Evolutionary conservation across 129 eudicot genomes (phyloP).

Genomic region (Escallonia rubra): DNA sequence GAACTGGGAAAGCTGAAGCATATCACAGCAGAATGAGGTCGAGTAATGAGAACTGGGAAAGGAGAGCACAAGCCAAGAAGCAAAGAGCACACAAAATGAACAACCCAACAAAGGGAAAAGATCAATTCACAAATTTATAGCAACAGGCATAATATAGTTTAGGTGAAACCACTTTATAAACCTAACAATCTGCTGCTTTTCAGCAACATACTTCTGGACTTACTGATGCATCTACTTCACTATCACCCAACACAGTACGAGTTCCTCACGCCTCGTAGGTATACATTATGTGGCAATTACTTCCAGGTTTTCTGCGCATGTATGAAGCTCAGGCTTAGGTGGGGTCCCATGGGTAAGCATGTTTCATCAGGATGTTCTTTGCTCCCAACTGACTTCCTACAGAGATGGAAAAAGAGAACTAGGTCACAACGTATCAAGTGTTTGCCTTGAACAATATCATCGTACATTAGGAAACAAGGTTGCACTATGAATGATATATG

Average conservation of each 20-base stretch:
- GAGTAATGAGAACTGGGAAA: too few species aligned
- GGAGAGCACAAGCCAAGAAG: too few species aligned
- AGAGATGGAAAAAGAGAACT: not conserved
- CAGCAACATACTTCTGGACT: not conserved
- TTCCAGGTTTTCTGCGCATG: constrained; percentile 14
- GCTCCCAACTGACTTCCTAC: not conserved
- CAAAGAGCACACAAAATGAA: too few species aligned
- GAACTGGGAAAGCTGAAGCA: too few species aligned
- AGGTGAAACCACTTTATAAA: too few species aligned
- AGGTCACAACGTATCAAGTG: not conserved
- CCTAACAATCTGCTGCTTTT: too few species aligned
- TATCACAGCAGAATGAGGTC: too few species aligned
- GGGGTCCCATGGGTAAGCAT: constrained; percentile 6
- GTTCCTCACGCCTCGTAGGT: not conserved
- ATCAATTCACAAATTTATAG: too few species aligned
- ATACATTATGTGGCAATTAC: not conserved
- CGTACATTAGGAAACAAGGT: not conserved
- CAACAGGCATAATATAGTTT: too few species aligned
- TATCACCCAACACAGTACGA: not conserved
- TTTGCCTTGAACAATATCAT: not conserved
- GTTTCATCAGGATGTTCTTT: constrained; percentile 4
- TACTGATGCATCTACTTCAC: not conserved
- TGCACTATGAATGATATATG: not conserved
- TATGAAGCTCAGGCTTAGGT: not conserved
- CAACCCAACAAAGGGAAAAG: too few species aligned